phyloP scores from a whole-genome alignment of 176 grass and related monocot genomes.

The Alloteropsis semialata region DNA sequence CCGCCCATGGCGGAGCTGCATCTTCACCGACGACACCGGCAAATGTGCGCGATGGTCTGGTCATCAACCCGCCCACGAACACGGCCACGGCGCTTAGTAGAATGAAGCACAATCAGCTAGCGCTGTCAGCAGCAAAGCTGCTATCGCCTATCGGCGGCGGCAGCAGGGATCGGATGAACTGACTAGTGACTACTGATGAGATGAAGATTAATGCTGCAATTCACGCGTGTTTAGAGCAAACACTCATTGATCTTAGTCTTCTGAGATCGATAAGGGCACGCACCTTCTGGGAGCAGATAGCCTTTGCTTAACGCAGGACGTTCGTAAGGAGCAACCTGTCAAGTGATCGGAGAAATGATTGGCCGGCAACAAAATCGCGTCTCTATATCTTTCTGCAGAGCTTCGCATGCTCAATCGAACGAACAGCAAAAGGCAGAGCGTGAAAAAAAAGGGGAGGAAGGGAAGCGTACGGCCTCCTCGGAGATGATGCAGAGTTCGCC shows the following conservation, averaged over 20 bases:
- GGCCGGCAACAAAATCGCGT: neutral
- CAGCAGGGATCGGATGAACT: neutral
- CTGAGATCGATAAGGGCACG: neutral
- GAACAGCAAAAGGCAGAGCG: neutral
- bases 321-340: slow-evolving; percentile 73
- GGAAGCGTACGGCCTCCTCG: slow-evolving; percentile 48
- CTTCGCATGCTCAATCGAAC: neutral
- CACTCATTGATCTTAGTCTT: neutral
- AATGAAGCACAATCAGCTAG: neutral
- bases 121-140: neutral
- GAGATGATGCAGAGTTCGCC: slow-evolving; percentile 96
- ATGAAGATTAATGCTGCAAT: neutral
- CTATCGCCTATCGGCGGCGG: neutral
- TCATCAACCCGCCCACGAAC: too few species aligned
- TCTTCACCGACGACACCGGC: too few species aligned
- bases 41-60: neutral
- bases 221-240: neutral
- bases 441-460: neutral
- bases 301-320: slow-evolving; percentile 71
- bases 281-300: slow-evolving; percentile 55
- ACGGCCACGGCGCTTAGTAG: neutral
- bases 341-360: neutral
- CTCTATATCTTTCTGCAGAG: neutral
- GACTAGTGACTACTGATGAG: neutral
- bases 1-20: too few species aligned